Evolutionary conservation across 176 grass and related monocot species (phyloP).

Genomic region (Tillandsia fasciculata): DNA sequence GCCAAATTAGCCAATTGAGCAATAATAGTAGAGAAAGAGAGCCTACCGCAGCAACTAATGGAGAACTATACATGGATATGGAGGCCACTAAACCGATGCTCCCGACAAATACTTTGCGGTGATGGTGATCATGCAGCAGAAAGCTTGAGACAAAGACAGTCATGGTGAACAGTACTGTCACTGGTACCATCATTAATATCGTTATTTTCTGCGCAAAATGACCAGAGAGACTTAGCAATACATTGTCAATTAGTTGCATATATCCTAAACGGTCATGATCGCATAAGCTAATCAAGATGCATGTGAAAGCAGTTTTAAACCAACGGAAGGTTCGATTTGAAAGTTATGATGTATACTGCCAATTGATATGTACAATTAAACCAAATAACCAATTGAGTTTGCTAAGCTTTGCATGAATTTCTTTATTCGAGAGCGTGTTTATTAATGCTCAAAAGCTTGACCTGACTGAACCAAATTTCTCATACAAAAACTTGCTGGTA

Average conservation of each 20-base stretch:
- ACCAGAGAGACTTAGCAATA: neutral
- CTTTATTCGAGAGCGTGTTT: neutral
- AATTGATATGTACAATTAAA: neutral
- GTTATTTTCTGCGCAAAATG: slow-evolving; percentile 34
- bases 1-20: no score
- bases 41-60: slow-evolving; percentile 43
- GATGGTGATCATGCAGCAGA: slow-evolving; percentile 19
- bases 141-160: slow-evolving; percentile 32
- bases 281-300: neutral
- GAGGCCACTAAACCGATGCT: slow-evolving; percentile 46
- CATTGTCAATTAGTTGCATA: no score
- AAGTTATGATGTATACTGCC: neutral
- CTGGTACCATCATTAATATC: slow-evolving; percentile 28
- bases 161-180: slow-evolving; percentile 27
- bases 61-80: slow-evolving; percentile 64
- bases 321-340: neutral
- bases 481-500: neutral
- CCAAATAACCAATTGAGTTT: neutral
- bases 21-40: slow-evolving; percentile 5
- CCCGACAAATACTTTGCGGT: slow-evolving; percentile 56
- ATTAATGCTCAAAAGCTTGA: neutral
- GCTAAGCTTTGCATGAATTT: neutral
- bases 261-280: neutral
- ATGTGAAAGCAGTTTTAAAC: neutral
- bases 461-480: neutral